Evolutionary conservation across 2,329 filamentous ascomycete species (phyloP).

Genomic region (Coniochaeta sp.): DNA sequence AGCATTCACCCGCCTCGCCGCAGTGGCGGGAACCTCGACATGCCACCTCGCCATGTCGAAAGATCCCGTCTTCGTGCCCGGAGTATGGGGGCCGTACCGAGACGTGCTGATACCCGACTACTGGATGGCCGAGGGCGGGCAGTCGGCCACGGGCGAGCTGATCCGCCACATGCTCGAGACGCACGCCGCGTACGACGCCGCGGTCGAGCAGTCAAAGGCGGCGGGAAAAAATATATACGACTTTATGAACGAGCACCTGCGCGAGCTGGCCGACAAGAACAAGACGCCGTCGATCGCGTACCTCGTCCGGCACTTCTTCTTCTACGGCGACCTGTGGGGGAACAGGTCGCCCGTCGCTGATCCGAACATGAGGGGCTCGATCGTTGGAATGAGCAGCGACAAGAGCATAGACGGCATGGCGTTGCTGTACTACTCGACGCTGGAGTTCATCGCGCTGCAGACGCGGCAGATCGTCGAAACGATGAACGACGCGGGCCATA

Average conservation of each 20-base stretch:
- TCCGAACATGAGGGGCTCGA: constrained; percentile 82
- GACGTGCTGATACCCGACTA: constrained; percentile 87
- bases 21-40: constrained; percentile 95
- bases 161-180: constrained; percentile 93
- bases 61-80: constrained; percentile 85
- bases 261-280: constrained; percentile 62
- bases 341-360: constrained; percentile 94
- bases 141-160: constrained; percentile 92
- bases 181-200: constrained; percentile 82
- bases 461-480: constrained; percentile 90
- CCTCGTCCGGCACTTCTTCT: constrained; percentile 90
- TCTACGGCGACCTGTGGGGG: constrained; percentile 96
- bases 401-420: constrained; percentile 82
- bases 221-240: constrained; percentile 90
- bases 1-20: constrained; percentile 86
- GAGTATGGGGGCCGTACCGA: constrained; percentile 95
- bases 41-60: constrained; percentile 96
- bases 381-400: constrained; percentile 82
- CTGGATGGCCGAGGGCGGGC: constrained; percentile 97
- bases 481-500: constrained; percentile 87
- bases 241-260: constrained; percentile 83
- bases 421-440: constrained; percentile 87
- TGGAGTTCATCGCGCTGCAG: constrained; percentile 98
- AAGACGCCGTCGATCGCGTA: constrained; percentile 74
- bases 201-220: constrained; percentile 69